Conservation (phyloP, 176 grass and related monocot species). For the Juncus inflexus region DNA sequence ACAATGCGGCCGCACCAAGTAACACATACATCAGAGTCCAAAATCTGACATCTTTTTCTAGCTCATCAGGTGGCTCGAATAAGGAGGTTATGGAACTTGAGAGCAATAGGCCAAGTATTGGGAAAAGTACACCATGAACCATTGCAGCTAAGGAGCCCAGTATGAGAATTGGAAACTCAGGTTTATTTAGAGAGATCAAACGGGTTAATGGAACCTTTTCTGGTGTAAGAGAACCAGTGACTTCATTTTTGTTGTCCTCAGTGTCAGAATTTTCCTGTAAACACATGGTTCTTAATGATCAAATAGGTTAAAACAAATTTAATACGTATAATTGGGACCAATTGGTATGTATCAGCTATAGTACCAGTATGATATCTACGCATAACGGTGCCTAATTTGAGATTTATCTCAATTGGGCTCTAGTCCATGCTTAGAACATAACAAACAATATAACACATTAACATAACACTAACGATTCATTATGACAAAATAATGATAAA, state of each 20-base stretch:
- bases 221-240: slow-evolving; percentile 36
- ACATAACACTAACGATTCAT: no score
- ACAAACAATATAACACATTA: no score
- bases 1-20: slow-evolving; percentile 50
- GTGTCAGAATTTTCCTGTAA: slow-evolving; percentile 18
- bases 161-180: slow-evolving; percentile 59
- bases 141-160: slow-evolving; percentile 59
- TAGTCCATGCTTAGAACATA: no score
- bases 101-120: slow-evolving; percentile 59
- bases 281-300: not conserved
- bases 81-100: slow-evolving; percentile 69
- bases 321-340: no score
- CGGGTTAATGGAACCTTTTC: slow-evolving; percentile 23
- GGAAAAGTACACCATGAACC: slow-evolving; percentile 64
- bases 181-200: slow-evolving; percentile 47
- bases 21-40: slow-evolving; percentile 82
- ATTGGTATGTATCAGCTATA: no score
- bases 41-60: slow-evolving; percentile 60
- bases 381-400: no score
- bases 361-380: no score
- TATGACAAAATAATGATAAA: no score
- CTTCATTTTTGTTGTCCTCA: slow-evolving; percentile 38
- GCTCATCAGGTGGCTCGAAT: slow-evolving; percentile 41
- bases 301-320: no score
- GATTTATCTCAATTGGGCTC: no score